A percentile compares a stretch with the other conserved stretches of the same genome.
phyloP scores from a whole-genome alignment of 331 rosid species.

The Rhamnella rubrinervis region DNA sequence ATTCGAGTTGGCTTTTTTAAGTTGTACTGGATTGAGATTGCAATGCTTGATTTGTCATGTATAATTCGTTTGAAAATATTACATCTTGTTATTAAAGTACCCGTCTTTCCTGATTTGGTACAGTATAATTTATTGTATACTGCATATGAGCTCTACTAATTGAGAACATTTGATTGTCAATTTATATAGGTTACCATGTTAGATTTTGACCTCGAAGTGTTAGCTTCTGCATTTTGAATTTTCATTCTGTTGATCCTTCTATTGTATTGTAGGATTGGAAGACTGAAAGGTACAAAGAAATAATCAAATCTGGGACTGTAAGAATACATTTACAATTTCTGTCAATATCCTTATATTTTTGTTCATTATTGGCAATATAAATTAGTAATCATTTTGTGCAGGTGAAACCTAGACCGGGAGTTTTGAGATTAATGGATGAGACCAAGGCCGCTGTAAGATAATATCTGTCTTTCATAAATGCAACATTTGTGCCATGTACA shows the following conservation, averaged over 20 bases:
- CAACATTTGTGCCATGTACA: conserved; percentile 17
- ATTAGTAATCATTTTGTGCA: conserved; percentile 31
- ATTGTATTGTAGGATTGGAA: conserved; percentile 82
- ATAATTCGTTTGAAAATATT: not conserved
- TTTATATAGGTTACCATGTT: not conserved
- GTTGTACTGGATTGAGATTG: not conserved
- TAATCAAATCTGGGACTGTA: conserved; percentile 94
- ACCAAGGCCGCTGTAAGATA: conserved; percentile 83
- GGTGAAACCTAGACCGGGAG: conserved; percentile 97
- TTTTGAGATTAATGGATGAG: conserved; percentile 89
- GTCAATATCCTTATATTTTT: not conserved
- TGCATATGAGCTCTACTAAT: not conserved
- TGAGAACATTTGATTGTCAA: not conserved
- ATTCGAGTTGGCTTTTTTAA: not conserved
- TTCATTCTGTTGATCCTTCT: conserved; percentile 21
- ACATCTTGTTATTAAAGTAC: not conserved
- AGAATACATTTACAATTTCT: conserved; percentile 31
- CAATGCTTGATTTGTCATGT: not conserved
- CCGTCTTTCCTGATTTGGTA: not conserved
- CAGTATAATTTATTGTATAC: not conserved
- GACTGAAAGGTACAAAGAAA: conserved; percentile 92
- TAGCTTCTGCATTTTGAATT: not conserved
- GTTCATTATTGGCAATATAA: conserved; percentile 6
- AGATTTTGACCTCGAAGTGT: not conserved
- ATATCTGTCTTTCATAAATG: conserved; percentile 12